Conservation (phyloP, 2,329 filamentous ascomycete species). For the Alternaria arbusti region DNA sequence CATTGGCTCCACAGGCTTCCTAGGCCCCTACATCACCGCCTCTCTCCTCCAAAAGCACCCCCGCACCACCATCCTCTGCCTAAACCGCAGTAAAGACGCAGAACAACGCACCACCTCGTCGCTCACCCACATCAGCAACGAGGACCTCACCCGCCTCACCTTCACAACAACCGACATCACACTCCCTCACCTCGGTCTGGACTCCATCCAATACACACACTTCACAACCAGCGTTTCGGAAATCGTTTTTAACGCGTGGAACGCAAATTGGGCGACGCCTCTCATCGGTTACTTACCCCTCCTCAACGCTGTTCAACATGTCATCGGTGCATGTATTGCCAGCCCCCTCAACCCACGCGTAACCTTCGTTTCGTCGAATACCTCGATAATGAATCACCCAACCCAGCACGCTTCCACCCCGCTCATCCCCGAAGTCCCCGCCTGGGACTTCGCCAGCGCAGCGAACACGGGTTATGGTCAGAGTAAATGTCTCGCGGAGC, state of each 20-base stretch:
- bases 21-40: neutral
- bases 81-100: neutral
- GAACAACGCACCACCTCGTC: neutral
- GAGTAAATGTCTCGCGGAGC: neutral
- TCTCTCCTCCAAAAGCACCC: neutral
- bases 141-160: neutral
- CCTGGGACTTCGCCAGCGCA: neutral
- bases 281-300: neutral
- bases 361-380: neutral
- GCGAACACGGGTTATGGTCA: neutral
- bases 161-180: neutral
- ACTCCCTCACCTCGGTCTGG: neutral
- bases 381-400: neutral
- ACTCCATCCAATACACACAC: neutral
- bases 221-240: neutral
- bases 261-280: neutral
- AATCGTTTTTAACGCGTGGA: slow-evolving; percentile 2
- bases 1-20: neutral
- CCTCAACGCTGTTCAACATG: neutral
- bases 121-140: neutral
- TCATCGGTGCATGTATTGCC: neutral
- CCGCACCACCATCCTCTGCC: neutral
- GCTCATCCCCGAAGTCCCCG: neutral
- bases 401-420: neutral
- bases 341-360: neutral